Conservation (phyloP, 2,329 filamentous ascomycete genomes). For the Whalleya microplaca region DNA sequence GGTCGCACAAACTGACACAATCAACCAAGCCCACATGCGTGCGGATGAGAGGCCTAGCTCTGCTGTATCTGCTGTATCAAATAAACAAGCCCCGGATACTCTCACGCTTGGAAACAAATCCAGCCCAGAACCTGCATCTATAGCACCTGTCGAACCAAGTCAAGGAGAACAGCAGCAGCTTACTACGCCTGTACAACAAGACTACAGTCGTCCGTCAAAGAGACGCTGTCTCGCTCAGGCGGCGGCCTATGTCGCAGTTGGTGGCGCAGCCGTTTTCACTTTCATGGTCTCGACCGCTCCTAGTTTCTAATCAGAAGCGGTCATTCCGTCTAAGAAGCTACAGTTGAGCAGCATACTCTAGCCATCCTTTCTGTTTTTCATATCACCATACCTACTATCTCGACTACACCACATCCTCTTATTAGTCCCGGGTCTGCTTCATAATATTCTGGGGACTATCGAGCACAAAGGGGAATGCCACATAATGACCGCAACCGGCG, state of each 20-base stretch:
- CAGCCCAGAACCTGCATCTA: not conserved
- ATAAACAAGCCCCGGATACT: not conserved
- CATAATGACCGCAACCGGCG: slow-evolving; percentile 5
- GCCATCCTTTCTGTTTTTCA: not conserved
- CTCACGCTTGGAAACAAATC: not conserved
- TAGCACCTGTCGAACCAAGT: not conserved
- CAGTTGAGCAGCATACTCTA: not conserved
- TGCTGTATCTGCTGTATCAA: not conserved
- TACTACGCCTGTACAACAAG: slow-evolving; percentile 3
- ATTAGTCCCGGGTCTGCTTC: not conserved
- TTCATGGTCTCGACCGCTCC: slow-evolving; percentile 35
- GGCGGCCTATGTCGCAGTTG: slow-evolving; percentile 36
- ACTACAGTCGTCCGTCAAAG: slow-evolving; percentile 31
- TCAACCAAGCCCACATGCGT: not conserved
- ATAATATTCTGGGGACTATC: not conserved
- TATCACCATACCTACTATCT: not conserved
- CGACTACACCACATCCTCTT: not conserved
- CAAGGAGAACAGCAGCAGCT: not conserved
- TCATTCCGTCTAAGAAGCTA: too few species aligned
- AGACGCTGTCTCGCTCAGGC: slow-evolving; percentile 36
- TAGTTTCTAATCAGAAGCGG: slow-evolving; percentile 11
- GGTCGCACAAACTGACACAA: not conserved
- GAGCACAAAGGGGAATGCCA: not conserved
- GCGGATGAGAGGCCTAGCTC: not conserved
- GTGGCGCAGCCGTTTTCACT: slow-evolving; percentile 36